These are phyloP conservation scores for Leucosporidium creatinivorum DNA, from an alignment of 768 basidiomycete genomes.

Conservation along the genomic window DNA sequence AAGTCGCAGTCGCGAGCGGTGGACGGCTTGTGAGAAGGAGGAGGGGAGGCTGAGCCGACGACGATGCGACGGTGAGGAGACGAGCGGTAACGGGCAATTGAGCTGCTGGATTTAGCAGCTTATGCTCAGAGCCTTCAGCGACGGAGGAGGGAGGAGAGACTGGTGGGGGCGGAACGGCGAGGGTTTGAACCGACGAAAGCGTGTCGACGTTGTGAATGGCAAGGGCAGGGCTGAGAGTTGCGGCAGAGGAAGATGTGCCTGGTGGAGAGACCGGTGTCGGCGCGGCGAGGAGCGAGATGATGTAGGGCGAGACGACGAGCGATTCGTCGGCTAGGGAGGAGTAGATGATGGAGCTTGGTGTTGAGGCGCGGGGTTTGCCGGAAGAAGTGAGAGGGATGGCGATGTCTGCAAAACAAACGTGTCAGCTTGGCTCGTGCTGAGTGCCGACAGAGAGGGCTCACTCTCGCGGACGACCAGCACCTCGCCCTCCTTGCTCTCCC, in stretches of 20 bases:
- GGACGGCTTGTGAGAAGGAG: constrained; percentile 15
- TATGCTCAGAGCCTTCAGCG: constrained; percentile 14
- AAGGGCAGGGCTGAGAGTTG: neutral
- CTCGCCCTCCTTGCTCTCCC: constrained; percentile 53
- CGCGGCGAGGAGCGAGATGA: constrained; percentile 31
- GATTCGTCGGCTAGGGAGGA: constrained; percentile 75
- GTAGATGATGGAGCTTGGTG: constrained; percentile 53
- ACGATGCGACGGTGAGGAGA: constrained; percentile 55
- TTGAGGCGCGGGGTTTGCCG: constrained; percentile 50
- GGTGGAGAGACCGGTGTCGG: neutral
- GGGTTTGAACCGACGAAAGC: constrained; percentile 47
- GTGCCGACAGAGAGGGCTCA: constrained; percentile 47
- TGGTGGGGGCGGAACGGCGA: constrained; percentile 51
- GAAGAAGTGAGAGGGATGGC: constrained; percentile 60
- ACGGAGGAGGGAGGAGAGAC: constrained; percentile 46
- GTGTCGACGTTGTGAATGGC: constrained; percentile 16
- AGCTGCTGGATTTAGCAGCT: constrained; percentile 35
- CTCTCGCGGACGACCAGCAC: constrained; percentile 70
- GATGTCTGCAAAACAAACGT: constrained; percentile 60
- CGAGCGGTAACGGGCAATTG: constrained; percentile 45
- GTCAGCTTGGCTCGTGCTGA: neutral
- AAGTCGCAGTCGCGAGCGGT: neutral
- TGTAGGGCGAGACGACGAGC: constrained; percentile 36
- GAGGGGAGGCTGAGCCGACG: constrained; percentile 44
- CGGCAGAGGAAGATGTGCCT: neutral